Evolutionary conservation across 768 basidiomycete genomes (phyloP), one percentile per base, ranked within the genome.

Genomic region (Megacollybia marginata): DNA sequence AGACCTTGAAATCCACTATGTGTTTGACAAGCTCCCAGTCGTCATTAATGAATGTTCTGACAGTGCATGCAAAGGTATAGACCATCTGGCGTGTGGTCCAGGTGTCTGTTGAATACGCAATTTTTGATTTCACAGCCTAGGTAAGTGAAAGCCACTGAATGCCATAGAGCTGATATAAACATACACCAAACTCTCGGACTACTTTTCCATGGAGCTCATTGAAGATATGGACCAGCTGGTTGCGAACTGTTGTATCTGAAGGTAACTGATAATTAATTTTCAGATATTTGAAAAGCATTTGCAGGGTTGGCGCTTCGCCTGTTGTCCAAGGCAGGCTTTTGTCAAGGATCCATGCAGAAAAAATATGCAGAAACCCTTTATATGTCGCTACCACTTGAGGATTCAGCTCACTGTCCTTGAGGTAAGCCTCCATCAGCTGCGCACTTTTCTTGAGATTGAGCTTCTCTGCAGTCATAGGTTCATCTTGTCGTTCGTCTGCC

Each of bases 381-480:
- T 65, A 51, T 2, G 60, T 63, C 1, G 55, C 36, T 18, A 53
- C 54, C 2, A 60, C 42, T n/a, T 49, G 50, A 0, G 65, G 69
- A 52, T 69, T 65, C 4, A 69, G 57, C 48, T 63, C 57, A 2
- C 69, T 66, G n/a, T 66, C 59, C 49, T 57, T 57, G n/a, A 70
- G 51, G 45, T 47, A 68, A 4, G 49, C 55, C 35, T 48, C 59
- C 64, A 66, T 65, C 10, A 69, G 38, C 9, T 60, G 52, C 0
- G 54, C 59, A 16, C 56, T 60, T 4, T 23, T 32, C 40, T 55
- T 49, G 4, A 57, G 23, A 18, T 61, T 58, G 16, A 56, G 36
- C 15, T 57, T 42, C 9, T 51, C 50, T 9, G 43, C 42, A 23
- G 33, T 34, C 4, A 15, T 40, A 4, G 13, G 11, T 11, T 54